Conservation (phyloP, 208 protist species). For the Porcisia deanei region DNA sequence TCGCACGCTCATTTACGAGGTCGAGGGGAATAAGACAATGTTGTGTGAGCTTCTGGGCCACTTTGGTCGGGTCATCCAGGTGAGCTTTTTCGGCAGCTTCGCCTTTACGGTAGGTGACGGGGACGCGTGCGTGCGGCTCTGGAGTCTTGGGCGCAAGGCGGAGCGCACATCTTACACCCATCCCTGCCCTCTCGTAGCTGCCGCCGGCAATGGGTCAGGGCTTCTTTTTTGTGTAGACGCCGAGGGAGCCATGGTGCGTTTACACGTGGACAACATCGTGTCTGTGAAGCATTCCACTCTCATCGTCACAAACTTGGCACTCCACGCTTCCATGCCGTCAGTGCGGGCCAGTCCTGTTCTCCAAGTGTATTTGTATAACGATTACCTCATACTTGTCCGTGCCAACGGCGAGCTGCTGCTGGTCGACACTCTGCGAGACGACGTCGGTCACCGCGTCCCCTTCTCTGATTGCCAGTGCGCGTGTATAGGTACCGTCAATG, state of each 20-base stretch:
- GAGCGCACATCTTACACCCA: slow-evolving; percentile 72
- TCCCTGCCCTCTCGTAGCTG: slow-evolving; percentile 35
- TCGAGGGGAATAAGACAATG: slow-evolving; percentile 29
- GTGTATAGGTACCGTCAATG: slow-evolving; percentile 24
- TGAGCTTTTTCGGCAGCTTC: slow-evolving; percentile 66
- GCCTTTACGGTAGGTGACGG: slow-evolving; percentile 47
- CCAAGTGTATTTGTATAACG: slow-evolving; percentile 10
- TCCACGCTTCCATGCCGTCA: slow-evolving; percentile 20
- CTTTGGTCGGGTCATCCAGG: slow-evolving; percentile 34
- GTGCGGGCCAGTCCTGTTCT: slow-evolving; percentile 13
- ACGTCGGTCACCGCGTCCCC: slow-evolving; percentile 24
- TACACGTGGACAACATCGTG: slow-evolving; percentile 57
- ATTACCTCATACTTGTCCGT: slow-evolving; percentile 24
- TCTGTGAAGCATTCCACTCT: slow-evolving; percentile 50
- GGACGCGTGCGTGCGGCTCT: slow-evolving; percentile 61
- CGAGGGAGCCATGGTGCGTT: slow-evolving; percentile 33
- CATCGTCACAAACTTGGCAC: slow-evolving; percentile 27
- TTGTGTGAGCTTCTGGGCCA: slow-evolving; percentile 59
- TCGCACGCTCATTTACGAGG: slow-evolving; percentile 36
- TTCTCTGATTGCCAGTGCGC: slow-evolving; percentile 23
- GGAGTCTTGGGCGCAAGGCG: slow-evolving; percentile 53
- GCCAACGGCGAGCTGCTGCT: slow-evolving; percentile 29
- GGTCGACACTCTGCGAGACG: slow-evolving; percentile 25
- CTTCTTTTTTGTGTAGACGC: slow-evolving; percentile 63
- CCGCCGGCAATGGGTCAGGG: slow-evolving; percentile 22